Evolutionary conservation across 345 rosid species (phyloP).

Genomic region (Brassica rapa): DNA sequence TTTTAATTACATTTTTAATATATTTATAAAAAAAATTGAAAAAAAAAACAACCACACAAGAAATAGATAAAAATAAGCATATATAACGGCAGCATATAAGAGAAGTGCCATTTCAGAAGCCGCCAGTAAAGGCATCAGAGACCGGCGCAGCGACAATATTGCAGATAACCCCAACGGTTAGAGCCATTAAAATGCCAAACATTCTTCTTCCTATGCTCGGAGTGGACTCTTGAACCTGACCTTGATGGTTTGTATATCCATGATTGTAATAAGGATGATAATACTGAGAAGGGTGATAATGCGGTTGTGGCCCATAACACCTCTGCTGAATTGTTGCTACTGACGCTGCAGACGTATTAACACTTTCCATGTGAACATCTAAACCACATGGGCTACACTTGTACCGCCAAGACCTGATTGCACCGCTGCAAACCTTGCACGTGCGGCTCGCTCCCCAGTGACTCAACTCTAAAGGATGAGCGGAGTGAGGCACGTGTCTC

Average conservation of each 20-base stretch:
- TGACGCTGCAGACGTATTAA: slow-evolving; percentile 3
- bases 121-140: background rate
- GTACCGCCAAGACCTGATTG: slow-evolving; percentile 43
- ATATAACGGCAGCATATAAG: background rate
- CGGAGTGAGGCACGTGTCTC: slow-evolving; percentile 29
- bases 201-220: slow-evolving; percentile 23
- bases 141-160: slow-evolving; percentile 7
- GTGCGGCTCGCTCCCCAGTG: slow-evolving; percentile 12
- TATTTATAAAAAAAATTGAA: background rate
- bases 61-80: background rate
- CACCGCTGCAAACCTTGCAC: slow-evolving; percentile 35
- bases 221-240: slow-evolving; percentile 5
- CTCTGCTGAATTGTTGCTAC: slow-evolving; percentile 3
- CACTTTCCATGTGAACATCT: slow-evolving; percentile 46
- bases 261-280: slow-evolving; percentile 26
- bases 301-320: background rate
- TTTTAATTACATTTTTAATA: too few relatives aligned
- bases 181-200: slow-evolving; percentile 16
- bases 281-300: slow-evolving; percentile 1
- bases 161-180: slow-evolving; percentile 18
- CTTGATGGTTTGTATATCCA: slow-evolving; percentile 27
- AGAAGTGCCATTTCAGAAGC: slow-evolving; percentile 21
- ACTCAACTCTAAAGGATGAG: slow-evolving; percentile 39
- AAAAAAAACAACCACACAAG: background rate
- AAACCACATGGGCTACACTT: slow-evolving; percentile 38